phyloP scores from a whole-genome alignment of 768 basidiomycete species.

The Mycena polygramma region DNA sequence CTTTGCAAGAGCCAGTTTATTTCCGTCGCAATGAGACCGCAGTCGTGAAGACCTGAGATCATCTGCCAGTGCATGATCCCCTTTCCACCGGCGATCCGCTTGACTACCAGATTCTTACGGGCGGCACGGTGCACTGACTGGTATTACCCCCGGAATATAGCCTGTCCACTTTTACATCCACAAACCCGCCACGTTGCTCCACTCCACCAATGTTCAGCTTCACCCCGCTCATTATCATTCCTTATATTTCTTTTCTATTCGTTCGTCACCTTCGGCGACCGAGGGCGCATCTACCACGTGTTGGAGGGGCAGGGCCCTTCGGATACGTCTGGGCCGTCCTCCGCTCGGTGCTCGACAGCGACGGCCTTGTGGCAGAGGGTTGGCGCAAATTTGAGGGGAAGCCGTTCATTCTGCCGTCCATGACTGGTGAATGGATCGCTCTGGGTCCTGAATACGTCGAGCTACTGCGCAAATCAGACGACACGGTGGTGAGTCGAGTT shows the following conservation, averaged over 20 bases:
- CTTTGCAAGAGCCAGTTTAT: too few relatives aligned
- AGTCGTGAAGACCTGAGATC: too few relatives aligned
- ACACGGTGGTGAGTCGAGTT: constrained; percentile 32
- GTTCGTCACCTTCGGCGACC: background rate
- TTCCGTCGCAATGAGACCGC: too few relatives aligned
- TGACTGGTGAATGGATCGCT: constrained; percentile 32
- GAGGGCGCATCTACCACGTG: constrained; percentile 27
- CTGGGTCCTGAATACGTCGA: constrained; percentile 36
- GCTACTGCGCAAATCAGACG: constrained; percentile 31
- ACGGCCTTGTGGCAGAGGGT: constrained; percentile 34
- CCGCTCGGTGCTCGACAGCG: constrained; percentile 24
- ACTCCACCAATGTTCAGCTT: too few relatives aligned
- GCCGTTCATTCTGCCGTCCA: constrained; percentile 36
- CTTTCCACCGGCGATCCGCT: too few relatives aligned
- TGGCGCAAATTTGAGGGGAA: constrained; percentile 29
- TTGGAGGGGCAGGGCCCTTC: constrained; percentile 31
- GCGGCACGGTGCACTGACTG: too few relatives aligned
- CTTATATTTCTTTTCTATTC: background rate
- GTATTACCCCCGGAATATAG: too few relatives aligned
- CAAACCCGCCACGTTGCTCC: too few relatives aligned
- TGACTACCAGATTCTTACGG: too few relatives aligned
- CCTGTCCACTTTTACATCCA: too few relatives aligned
- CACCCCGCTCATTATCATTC: background rate
- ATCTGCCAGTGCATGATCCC: too few relatives aligned
- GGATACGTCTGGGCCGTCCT: constrained; percentile 38